A percentile compares a stretch with the other conserved stretches of the same genome.
Conservation (phyloP, 768 basidiomycete genomes). For the Saitozyma podzolica region DNA sequence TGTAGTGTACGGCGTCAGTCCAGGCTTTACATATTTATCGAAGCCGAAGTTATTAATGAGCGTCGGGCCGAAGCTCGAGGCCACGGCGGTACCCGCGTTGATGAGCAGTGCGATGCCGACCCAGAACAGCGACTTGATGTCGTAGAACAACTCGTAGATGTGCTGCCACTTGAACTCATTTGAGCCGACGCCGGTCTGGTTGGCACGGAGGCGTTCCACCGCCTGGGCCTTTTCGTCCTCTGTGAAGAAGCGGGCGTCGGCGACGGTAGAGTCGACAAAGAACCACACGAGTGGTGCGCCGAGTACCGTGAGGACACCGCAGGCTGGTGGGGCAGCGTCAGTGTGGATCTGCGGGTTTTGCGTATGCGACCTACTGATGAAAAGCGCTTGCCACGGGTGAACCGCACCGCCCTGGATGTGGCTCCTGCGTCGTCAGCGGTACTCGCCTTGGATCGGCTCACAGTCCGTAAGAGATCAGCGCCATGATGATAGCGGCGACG, state of each 20-base stretch:
- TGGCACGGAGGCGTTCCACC: slow-evolving; percentile 46
- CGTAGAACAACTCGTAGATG: slow-evolving; percentile 37
- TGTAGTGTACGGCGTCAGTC: not conserved
- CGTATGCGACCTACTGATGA: slow-evolving; percentile 13
- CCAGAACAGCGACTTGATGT: slow-evolving; percentile 41
- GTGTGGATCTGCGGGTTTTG: no score
- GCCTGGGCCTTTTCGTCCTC: slow-evolving; percentile 43
- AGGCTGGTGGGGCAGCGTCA: slow-evolving; percentile 34
- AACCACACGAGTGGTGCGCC: slow-evolving; percentile 43
- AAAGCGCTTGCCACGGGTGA: slow-evolving; percentile 45
- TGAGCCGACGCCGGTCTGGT: slow-evolving; percentile 50
- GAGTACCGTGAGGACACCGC: slow-evolving; percentile 43
- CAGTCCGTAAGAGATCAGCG: slow-evolving; percentile 41
- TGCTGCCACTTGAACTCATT: slow-evolving; percentile 41
- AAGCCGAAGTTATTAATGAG: slow-evolving; percentile 35
- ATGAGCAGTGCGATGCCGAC: slow-evolving; percentile 28
- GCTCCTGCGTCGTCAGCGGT: slow-evolving; percentile 12
- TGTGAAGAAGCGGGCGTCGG: slow-evolving; percentile 41
- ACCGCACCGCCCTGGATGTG: slow-evolving; percentile 36
- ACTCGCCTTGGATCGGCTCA: not conserved
- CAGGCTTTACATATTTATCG: slow-evolving; percentile 32
- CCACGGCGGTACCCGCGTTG: slow-evolving; percentile 43
- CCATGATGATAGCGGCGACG: slow-evolving; percentile 42
- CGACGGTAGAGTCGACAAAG: slow-evolving; percentile 38
- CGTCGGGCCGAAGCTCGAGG: slow-evolving; percentile 40